Conservation (phyloP, 495 filamentous ascomycete species). For the Penicillium mononematosum region DNA sequence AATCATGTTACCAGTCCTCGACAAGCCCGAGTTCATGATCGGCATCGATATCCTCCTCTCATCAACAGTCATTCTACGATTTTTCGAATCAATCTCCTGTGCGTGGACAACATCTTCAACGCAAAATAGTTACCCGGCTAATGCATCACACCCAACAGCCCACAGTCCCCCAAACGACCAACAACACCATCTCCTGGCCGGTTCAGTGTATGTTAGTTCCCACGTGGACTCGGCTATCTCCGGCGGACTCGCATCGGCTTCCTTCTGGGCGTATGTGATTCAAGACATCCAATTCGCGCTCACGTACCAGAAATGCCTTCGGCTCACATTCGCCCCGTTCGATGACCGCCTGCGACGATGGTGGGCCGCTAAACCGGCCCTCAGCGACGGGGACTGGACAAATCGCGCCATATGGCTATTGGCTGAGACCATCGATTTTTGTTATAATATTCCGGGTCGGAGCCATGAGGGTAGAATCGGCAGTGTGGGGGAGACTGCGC, state of each 20-base stretch:
- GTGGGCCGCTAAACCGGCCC: constrained; percentile 31
- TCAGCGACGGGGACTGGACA: constrained; percentile 42
- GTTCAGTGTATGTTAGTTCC: constrained; percentile 46
- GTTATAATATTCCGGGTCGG: constrained; percentile 30
- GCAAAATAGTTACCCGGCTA: not conserved
- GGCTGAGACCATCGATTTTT: constrained; percentile 42
- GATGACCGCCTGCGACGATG: constrained; percentile 34
- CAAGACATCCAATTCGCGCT: constrained; percentile 46
- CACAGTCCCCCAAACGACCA: constrained; percentile 39
- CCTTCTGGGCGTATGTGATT: constrained; percentile 47
- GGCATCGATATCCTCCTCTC: constrained; percentile 43
- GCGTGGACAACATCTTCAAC: constrained; percentile 5
- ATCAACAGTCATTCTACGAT: constrained; percentile 43
- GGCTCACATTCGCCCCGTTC: constrained; percentile 38
- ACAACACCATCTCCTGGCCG: constrained; percentile 43
- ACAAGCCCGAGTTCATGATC: constrained; percentile 36
- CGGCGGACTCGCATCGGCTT: constrained; percentile 39
- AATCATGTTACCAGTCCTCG: constrained; percentile 41
- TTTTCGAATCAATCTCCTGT: constrained; percentile 47
- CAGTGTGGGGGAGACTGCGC: constrained; percentile 19
- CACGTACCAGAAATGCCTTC: constrained; percentile 39
- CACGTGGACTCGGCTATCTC: constrained; percentile 42
- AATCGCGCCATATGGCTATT: constrained; percentile 42
- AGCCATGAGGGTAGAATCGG: constrained; percentile 22
- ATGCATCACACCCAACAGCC: constrained; percentile 18